Percentiles rank a stretch among this genome's conserved stretches.
Conservation (phyloP, 2,329 filamentous ascomycete genomes). For the Sclerotinia borealis region DNA sequence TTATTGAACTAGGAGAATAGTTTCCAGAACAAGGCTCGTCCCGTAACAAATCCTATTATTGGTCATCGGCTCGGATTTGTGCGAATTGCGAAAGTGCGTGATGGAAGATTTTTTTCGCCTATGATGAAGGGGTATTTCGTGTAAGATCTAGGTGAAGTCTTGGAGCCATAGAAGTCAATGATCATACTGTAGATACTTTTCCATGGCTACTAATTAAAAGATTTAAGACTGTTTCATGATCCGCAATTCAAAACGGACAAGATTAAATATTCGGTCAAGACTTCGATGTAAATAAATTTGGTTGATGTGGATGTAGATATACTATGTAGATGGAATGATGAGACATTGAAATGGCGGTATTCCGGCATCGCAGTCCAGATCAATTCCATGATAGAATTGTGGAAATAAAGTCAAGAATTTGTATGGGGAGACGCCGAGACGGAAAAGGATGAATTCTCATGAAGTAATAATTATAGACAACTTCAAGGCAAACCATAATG, state of each 20-base stretch:
- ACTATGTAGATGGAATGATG: neutral
- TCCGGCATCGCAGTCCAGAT: neutral
- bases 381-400: neutral
- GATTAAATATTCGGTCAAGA: neutral
- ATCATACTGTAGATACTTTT: neutral
- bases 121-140: slow-evolving; percentile 6
- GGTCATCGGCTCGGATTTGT: neutral
- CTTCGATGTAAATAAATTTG: neutral
- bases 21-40: slow-evolving; percentile 4
- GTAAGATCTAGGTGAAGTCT: neutral
- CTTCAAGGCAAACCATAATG: slow-evolving; percentile 6
- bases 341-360: slow-evolving; percentile 8
- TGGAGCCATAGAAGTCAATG: too few species aligned
- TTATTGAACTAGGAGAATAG: slow-evolving; percentile 3
- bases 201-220: neutral
- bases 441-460: slow-evolving; percentile 4
- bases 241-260: neutral
- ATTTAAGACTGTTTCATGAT: neutral
- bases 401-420: too few species aligned
- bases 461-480: slow-evolving; percentile 7
- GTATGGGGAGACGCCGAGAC: neutral
- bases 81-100: neutral
- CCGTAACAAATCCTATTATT: neutral
- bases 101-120: slow-evolving; percentile 1
- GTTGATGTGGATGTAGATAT: neutral